Evolutionary conservation across 75 land plant genomes (phyloP).

Genomic region (Sequoiadendron giganteum): DNA sequence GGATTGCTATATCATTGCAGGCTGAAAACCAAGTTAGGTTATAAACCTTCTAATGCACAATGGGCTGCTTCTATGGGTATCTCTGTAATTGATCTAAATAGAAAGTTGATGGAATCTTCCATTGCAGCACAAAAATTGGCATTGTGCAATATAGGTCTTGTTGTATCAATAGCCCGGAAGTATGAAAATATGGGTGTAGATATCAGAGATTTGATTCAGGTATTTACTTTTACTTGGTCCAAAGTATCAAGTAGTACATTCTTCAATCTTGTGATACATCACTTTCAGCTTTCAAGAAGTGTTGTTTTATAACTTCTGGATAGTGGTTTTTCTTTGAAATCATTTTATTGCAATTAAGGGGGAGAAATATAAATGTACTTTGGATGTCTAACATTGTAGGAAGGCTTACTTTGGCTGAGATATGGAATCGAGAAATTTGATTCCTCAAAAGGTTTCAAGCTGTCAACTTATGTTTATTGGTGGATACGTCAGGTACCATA

Average conservation of each 20-base stretch:
- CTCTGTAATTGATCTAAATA: constrained; percentile 46
- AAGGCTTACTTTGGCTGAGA: constrained; percentile 78
- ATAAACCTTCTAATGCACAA: constrained; percentile 75
- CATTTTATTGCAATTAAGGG: not conserved
- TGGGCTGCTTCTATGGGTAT: constrained; percentile 70
- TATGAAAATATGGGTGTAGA: constrained; percentile 80
- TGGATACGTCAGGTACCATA: constrained; percentile 92
- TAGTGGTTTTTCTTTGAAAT: not conserved
- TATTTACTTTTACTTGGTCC: constrained; percentile 18
- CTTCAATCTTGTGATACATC: not conserved
- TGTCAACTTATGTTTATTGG: constrained; percentile 98
- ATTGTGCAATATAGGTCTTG: constrained; percentile 87
- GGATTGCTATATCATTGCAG: constrained; percentile 33
- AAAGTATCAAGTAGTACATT: not conserved
- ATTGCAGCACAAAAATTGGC: constrained; percentile 78
- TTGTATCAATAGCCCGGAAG: constrained; percentile 84
- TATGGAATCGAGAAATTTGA: constrained; percentile 95
- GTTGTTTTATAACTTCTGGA: not conserved
- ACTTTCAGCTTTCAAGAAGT: not conserved
- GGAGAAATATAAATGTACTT: not conserved
- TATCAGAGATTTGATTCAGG: constrained; percentile 91
- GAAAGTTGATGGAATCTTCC: constrained; percentile 53
- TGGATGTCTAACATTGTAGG: constrained; percentile 46
- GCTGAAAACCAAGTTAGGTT: constrained; percentile 68
- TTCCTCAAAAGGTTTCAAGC: constrained; percentile 80